Evolutionary conservation across 2,329 filamentous ascomycete species (phyloP), one percentile per base, ranked within the genome.

Genomic region (Immersiporthe knoxdaviesiana): DNA sequence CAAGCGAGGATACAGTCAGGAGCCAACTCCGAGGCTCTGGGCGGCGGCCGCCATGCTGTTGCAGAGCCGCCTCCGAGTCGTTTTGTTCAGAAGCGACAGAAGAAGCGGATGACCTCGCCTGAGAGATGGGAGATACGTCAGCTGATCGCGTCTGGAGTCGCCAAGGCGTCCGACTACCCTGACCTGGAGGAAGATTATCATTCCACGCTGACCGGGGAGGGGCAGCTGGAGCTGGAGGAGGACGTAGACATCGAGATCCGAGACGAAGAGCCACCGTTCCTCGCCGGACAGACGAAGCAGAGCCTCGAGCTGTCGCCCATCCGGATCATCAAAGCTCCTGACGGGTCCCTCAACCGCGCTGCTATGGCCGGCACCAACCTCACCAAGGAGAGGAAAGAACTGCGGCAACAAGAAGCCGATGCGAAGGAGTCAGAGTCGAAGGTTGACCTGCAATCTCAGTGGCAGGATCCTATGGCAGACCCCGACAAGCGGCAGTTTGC

Each of bases 101-200:
- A 92, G 78, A 99, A 99, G 83, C 87, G 96, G 65, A 91, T 98
- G 90, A 98, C 95, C 0, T 97, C 95, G 18, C 96, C 96, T 1
- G 96, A 99, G 78, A 85, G 96, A 76, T 99, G 96, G 95, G 96
- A 99, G 78, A 97, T 99, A 72, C 90, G 95, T 72, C 96, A 99
- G 77, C 85, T 99, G 65, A 98, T 99, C 76, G 94, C 95, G 3
- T 97, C 96, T 5, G 96, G 97, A 60, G 95, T 97, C 11, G 91
- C 93, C 24, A 97, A 96, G 74, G 94, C 93, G 0, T 92, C 92
- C 0, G 95, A 98, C 74, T 97, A 97, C 77, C 96, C 96, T 0
- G 95, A 97, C 72, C 86, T 98, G 37, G 93, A 98, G 74, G 93
- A 97, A 74, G 94, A 98, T 68, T 97, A 97, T 78, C 91, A 97